Base-by-base conservation (phyloP, 2,329 filamentous ascomycete species). In the Calonectria crousiana region DNA sequence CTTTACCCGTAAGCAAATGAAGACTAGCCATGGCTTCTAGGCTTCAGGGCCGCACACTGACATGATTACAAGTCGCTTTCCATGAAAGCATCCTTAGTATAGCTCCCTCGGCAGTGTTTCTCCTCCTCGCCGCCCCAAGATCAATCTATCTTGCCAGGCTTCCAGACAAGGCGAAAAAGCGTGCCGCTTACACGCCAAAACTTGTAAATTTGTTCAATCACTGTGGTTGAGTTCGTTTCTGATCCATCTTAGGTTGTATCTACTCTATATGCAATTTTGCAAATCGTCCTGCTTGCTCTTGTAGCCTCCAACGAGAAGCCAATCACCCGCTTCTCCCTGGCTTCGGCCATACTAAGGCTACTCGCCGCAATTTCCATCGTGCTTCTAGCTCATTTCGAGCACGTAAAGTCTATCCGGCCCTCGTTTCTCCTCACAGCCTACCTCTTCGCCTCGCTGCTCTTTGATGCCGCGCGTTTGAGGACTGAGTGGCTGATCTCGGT, bases 341-440 rank as follows among this genome's bases (percentile, higher is more conserved):
- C 81, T 2, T 76, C 80, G 8, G 81, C 82, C 1, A 66, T 80
- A 18, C 70, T 84, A 9, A 80, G 79, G 41, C 78, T 84, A 44
- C 23, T 82, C 3, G 76, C 80, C 23, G 77, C 82, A 1, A 76
- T 78, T 41, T 76, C 74, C 11, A 82, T 84, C 14, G 75, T 81
- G n/a, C 32, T 82, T 0, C 41, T 84, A 3, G 78, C 79, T 14
- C 81, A 84, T 11, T 66, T 78, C 9, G 83, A 84, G 13, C 83
- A 84, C 23, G 77, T 84, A 44, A 83, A 84, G 56, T 83, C 83
- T 1, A 77, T 84, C 16, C 77, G 83, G 0, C 83, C 83, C 0
- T 84, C 83, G 0, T 82, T 83, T 34, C 74, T 83, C 1, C 77
- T 84, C 2, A 79, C 81, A 0, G 72, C 75, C 0, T 84, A 83